Conservation (phyloP, 2,329 filamentous ascomycete genomes). For the Alternaria sp. region DNA sequence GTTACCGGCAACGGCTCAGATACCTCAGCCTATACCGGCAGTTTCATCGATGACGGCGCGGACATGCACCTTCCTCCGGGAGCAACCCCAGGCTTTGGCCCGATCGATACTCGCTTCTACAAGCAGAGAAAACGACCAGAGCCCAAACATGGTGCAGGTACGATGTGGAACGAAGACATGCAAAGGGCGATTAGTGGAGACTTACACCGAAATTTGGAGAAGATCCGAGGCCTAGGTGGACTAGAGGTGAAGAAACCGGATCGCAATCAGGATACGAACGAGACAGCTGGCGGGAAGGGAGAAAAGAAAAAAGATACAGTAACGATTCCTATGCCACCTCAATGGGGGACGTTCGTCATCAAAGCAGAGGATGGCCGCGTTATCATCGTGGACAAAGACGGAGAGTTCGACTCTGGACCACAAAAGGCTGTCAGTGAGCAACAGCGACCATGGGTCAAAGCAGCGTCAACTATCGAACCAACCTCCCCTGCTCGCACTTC, state of each 20-base stretch:
- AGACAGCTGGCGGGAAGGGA: background rate
- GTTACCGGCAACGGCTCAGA: conserved; percentile 7
- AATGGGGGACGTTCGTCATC: conserved; percentile 35
- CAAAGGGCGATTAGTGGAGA: conserved; percentile 32
- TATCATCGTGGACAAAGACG: conserved; percentile 32
- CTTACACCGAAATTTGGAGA: conserved; percentile 22
- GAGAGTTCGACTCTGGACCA: conserved; percentile 35
- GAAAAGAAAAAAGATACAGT: conserved; percentile 16
- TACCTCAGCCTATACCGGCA: conserved; percentile 27
- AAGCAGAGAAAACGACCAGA: conserved; percentile 4
- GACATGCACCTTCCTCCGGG: conserved; percentile 18
- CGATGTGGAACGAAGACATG: conserved; percentile 26
- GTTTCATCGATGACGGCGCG: conserved; percentile 39
- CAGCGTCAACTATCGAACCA: background rate
- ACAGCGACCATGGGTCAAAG: conserved; percentile 15
- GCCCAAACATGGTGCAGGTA: background rate
- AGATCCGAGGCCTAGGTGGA: conserved; percentile 9
- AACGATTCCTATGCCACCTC: conserved; percentile 19
- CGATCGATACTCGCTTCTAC: conserved; percentile 22
- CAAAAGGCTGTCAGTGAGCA: background rate
- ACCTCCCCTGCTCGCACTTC: background rate
- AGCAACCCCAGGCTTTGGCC: conserved; percentile 20
- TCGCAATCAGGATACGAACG: background rate
- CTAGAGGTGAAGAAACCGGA: conserved; percentile 10
- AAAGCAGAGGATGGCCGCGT: conserved; percentile 31